Evolutionary conservation across 345 rosid genomes (phyloP), one percentile per base, ranked within the genome.

Genomic region (Conringia planisiliqua): DNA sequence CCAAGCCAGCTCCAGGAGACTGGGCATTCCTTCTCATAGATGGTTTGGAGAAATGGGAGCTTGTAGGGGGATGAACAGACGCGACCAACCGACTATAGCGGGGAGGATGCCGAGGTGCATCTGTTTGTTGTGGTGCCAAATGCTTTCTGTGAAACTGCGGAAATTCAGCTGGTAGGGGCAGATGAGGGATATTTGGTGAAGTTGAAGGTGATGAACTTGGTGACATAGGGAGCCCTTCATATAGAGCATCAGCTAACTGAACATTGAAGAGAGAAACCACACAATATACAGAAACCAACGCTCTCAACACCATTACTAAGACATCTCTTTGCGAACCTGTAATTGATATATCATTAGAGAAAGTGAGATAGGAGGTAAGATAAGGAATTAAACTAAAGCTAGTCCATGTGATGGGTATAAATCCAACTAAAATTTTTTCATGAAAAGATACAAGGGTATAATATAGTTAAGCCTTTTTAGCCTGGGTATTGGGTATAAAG

Each of bases 1-100:
- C 79, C 81, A 86, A 79, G 60, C 88, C 87, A 57, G 79, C 84
- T 74, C 84, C 73, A 55, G 97, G 85, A 73, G 92, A 82, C 66
- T 79, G 70, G 6, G 79, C 74, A 70, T 73, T 84, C 78, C 80
- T 91, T 79, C 82, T 83, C 88, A 75, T 79, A 57, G 83, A 87
- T 43, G 90, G 87, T 62, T 80, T 90, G 38, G 97, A 87, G 72
- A 90, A 74, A 38, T 38, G 83, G 16, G 91, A 83, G 60, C 92
- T 86, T 14, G 83, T 70, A 56, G 95, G 90, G 8, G 93, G 88
- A 24, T 83, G 96, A 70, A 76, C 72, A 70, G 86, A 72, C 69
- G 90, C 83, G 10, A 87, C 67, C 56, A 85, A 52, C 20, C 89
- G 96, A 4, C 83, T 92, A 83, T 75, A 82, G 10, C 63, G 71